These are phyloP conservation scores for Calendula officinalis DNA, from an alignment of 129 eudicot genomes.

Conservation along the genomic window DNA sequence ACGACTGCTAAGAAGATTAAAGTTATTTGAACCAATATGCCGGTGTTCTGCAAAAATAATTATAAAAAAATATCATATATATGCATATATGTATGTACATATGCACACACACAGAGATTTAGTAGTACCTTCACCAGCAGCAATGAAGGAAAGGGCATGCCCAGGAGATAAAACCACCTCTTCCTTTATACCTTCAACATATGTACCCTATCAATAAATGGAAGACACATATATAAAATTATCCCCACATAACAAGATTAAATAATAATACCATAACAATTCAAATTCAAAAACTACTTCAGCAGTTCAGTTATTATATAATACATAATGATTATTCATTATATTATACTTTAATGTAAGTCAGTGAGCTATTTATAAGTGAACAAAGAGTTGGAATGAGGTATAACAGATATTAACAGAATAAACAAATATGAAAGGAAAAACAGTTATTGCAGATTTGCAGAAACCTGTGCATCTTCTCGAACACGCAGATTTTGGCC, in stretches of 20 bases:
- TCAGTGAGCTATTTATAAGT: not conserved
- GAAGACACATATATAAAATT: slow-evolving; percentile 3
- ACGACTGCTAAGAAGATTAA: slow-evolving; percentile 91
- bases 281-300: slow-evolving; percentile 3
- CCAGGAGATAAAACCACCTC: slow-evolving; percentile 99
- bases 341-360: slow-evolving; percentile 4
- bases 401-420: too few species aligned
- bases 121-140: slow-evolving; percentile 96
- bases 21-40: slow-evolving; percentile 96
- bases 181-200: slow-evolving; percentile 99
- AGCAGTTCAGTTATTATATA: not conserved
- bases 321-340: not conserved
- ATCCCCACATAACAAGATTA: slow-evolving; percentile 14
- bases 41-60: slow-evolving; percentile 79
- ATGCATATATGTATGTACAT: not conserved
- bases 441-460: not conserved
- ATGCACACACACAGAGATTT: slow-evolving; percentile 18
- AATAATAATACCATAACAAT: not conserved
- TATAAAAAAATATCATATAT: slow-evolving; percentile 9
- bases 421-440: not conserved
- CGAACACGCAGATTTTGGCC: slow-evolving; percentile 98
- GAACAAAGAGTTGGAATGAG: not conserved
- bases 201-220: slow-evolving; percentile 65
- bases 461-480: slow-evolving; percentile 96
- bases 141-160: slow-evolving; percentile 97